phyloP scores from a whole-genome alignment of 768 basidiomycete species.

The Nidularia pulvinata region DNA sequence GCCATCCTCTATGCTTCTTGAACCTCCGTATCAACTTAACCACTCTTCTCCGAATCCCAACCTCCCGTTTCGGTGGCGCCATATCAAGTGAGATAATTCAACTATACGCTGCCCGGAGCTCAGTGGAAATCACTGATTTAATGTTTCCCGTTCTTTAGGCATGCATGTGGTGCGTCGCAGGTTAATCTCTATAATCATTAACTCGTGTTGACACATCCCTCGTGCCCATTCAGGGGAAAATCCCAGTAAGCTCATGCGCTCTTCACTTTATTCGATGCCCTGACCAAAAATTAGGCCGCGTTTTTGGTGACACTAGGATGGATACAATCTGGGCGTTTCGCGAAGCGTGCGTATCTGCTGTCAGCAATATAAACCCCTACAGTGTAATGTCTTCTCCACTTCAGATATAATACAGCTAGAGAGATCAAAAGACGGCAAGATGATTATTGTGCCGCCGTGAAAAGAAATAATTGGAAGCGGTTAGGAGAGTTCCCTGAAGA shows the following conservation, averaged over 20 bases:
- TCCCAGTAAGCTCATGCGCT: conserved; percentile 34
- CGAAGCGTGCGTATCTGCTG: conserved; percentile 41
- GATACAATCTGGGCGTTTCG: conserved; percentile 72
- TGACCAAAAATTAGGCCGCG: conserved; percentile 17
- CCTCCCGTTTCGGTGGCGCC: conserved; percentile 61
- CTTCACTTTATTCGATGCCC: not conserved
- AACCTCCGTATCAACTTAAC: conserved; percentile 69
- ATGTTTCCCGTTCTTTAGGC: conserved; percentile 24
- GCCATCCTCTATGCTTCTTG: conserved; percentile 73
- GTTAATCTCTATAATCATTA: not conserved
- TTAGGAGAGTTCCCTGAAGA: conserved; percentile 66
- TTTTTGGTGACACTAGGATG: conserved; percentile 58
- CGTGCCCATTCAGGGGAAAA: conserved; percentile 42
- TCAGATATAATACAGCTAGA: conserved; percentile 63
- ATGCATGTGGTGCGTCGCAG: conserved; percentile 50
- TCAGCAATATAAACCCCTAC: not conserved
- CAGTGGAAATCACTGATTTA: not conserved
- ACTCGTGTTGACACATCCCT: not conserved
- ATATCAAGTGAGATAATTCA: conserved; percentile 58
- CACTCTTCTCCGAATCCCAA: conserved; percentile 40
- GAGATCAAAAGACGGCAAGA: conserved; percentile 70
- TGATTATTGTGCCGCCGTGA: conserved; percentile 55
- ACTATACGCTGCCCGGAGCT: not conserved
- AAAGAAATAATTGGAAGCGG: conserved; percentile 43
- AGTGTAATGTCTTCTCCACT: conserved; percentile 9